These are phyloP conservation scores for Podila minutissima DNA, from an alignment of 192 early-diverging fungal genomes.

Conservation along the genomic window DNA sequence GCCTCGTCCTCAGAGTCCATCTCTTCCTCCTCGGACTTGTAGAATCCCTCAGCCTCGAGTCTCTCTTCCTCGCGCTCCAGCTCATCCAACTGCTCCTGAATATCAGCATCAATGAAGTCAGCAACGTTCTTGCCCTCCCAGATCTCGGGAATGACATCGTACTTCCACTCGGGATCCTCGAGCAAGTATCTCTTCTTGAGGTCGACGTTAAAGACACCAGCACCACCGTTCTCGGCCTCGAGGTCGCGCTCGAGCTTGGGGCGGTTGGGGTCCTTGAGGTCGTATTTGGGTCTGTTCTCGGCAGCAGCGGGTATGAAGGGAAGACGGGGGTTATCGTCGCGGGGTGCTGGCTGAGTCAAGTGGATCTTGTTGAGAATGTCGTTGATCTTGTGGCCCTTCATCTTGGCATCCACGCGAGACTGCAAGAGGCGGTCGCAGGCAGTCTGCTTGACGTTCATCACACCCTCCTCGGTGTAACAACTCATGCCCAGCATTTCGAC, in stretches of 20 bases:
- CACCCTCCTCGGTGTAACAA: slow-evolving; percentile 94
- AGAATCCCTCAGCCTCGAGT: slow-evolving; percentile 93
- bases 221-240: slow-evolving; percentile 89
- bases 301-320: slow-evolving; percentile 85
- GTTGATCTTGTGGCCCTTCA: slow-evolving; percentile 90
- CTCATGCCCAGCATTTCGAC: slow-evolving; percentile 85
- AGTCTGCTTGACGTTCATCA: slow-evolving; percentile 95
- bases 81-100: slow-evolving; percentile 94
- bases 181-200: slow-evolving; percentile 94
- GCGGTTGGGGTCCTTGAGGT: slow-evolving; percentile 84
- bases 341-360: slow-evolving; percentile 85
- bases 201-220: slow-evolving; percentile 97
- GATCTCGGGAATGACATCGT: slow-evolving; percentile 98
- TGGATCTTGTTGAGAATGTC: slow-evolving; percentile 97
- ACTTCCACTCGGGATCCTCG: slow-evolving; percentile 89
- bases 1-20: slow-evolving; percentile 85
- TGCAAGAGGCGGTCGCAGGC: slow-evolving; percentile 95
- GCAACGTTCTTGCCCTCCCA: slow-evolving; percentile 98
- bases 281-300: slow-evolving; percentile 76
- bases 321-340: slow-evolving; percentile 89
- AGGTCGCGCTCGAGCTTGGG: slow-evolving; percentile 89
- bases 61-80: slow-evolving; percentile 98
- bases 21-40: slow-evolving; percentile 82
- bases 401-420: slow-evolving; percentile 94
- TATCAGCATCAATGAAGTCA: slow-evolving; percentile 98